Evolutionary conservation across 352 stramenopile genomes (phyloP).

Genomic region (Globisporangium paddicum): DNA sequence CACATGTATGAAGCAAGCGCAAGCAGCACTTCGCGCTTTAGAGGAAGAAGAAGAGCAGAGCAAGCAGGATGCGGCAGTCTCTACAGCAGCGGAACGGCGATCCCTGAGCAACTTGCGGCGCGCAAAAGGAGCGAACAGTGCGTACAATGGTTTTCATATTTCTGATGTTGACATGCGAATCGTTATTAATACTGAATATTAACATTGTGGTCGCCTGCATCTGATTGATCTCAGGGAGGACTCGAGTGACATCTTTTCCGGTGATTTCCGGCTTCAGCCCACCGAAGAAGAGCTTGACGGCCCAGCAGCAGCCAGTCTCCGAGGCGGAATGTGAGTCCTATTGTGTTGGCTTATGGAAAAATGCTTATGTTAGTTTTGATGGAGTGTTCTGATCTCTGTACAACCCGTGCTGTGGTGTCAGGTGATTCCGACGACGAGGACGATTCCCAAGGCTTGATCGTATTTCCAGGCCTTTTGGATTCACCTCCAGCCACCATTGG

Average conservation of each 20-base stretch:
- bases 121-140: neutral
- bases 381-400: neutral
- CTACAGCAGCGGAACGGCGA: neutral
- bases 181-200: no score
- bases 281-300: neutral
- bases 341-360: neutral
- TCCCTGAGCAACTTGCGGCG: conserved; percentile 1
- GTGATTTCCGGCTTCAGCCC: neutral
- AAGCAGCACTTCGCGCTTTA: conserved; percentile 5
- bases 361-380: neutral
- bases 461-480: conserved; percentile 7
- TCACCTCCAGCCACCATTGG: neutral
- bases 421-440: neutral
- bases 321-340: neutral
- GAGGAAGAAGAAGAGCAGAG: conserved; percentile 6
- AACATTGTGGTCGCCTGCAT: neutral
- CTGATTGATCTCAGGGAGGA: neutral
- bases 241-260: neutral
- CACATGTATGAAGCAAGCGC: conserved; percentile 11
- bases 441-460: neutral
- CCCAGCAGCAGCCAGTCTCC: neutral
- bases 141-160: neutral
- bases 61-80: neutral
- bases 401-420: neutral
- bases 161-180: no score